Evolutionary conservation across 345 rosid species (phyloP).

Genomic region (Gossypium australe): DNA sequence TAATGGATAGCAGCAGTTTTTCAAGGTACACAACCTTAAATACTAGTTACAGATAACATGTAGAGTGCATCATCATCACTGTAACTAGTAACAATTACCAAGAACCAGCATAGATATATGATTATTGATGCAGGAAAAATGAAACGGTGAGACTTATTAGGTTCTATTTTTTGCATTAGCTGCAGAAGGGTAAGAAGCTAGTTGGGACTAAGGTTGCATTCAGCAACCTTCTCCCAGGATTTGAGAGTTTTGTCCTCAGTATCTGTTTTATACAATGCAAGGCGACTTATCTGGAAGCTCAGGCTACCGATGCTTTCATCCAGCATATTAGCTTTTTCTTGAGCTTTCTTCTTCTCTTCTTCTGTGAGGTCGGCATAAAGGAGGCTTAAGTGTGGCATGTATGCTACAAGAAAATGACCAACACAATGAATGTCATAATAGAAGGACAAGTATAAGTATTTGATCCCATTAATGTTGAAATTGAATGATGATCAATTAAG

Average conservation of each 20-base stretch:
- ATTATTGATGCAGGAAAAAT: background rate
- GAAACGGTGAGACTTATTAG: background rate
- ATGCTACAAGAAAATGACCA: conserved; percentile 40
- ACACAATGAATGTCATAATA: background rate
- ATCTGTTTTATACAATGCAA: conserved; percentile 34
- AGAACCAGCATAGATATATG: background rate
- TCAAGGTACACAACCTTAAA: background rate
- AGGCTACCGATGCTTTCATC: conserved; percentile 44
- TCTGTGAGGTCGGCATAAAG: conserved; percentile 65
- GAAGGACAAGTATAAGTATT: background rate
- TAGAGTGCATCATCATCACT: background rate
- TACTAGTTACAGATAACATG: background rate
- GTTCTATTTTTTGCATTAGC: background rate
- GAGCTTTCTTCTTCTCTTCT: conserved; percentile 70
- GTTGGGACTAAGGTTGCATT: conserved; percentile 38
- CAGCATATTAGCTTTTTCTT: conserved; percentile 49
- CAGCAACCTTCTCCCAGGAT: conserved; percentile 77
- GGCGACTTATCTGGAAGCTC: conserved; percentile 25
- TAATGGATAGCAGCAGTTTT: background rate
- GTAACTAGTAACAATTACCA: background rate
- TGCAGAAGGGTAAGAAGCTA: conserved; percentile 10
- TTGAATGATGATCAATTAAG: background rate
- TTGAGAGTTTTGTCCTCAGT: conserved; percentile 50
- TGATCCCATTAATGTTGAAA: background rate
- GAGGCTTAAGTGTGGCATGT: conserved; percentile 89